Evolutionary conservation across 768 basidiomycete species (phyloP), one percentile per base, ranked within the genome.

Genomic region (Suillus subluteus): DNA sequence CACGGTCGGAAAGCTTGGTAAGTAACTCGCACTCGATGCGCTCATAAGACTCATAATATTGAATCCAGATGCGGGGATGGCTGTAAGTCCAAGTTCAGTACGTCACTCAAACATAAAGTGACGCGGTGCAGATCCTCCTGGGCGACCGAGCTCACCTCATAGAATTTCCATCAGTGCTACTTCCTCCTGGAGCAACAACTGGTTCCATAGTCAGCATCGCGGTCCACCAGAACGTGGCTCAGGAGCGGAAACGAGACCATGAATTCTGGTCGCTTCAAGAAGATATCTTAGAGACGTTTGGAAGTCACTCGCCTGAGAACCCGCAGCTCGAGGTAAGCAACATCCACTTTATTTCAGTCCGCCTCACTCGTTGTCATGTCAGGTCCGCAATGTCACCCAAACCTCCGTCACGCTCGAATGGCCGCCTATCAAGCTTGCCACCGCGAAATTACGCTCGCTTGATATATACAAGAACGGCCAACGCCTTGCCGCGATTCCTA

Each of bases 121-220:
- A 48, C 32, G 63, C 35, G 52, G 21, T 13, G 52, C 26, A 95
- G 95, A 96, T 98, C 70, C 86, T 97, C 2, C 85, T 98, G 16
- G 96, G 97, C 18, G 95, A 94, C 76, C 87, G 95, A 52, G 96
- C 96, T 21, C 97, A 99, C 74, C 85, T 99, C 43, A 97, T 99
- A 72, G 97, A 99, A 79, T 99, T 99, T 77, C 98, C 98, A 1
- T 99, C 98, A 0, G 84, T 99, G 46, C 86, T 99, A 1, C 82
- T 99, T 8, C 98, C 98, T 1, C 93, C 96, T 0, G 96, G 96
- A 16, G 90, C 95, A 1, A 89, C 91, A 11, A 88, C 96, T 0
- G 98, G 98, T 6, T 98, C 95, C 23, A 98, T 99, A 70, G 94
- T 99, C 71, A 98, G 95, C 76, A 99, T 99, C 77, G 89, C 96